Evolutionary conservation across 2,329 filamentous ascomycete genomes (phyloP).

Genomic region (Aspergillus brunneoviolaceus): DNA sequence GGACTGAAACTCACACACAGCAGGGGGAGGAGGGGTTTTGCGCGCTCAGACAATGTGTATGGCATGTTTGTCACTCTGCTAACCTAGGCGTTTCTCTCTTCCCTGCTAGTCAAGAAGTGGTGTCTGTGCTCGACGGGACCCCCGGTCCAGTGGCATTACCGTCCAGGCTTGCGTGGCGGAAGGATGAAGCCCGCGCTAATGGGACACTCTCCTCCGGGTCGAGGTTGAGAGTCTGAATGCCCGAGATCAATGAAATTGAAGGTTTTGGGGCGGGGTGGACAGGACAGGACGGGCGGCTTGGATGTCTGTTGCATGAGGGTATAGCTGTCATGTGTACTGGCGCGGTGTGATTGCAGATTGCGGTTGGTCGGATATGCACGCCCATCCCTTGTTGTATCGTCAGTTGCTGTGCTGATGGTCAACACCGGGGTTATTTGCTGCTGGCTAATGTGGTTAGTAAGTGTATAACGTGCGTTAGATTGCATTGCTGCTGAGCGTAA

Average conservation of each 20-base stretch:
- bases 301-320: not conserved
- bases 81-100: not conserved
- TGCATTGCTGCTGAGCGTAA: conserved; percentile 1
- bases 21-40: not conserved
- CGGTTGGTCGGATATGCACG: not conserved
- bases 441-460: not conserved
- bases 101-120: not conserved
- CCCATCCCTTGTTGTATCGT: not conserved
- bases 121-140: conserved; percentile 2
- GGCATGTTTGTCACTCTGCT: conserved; percentile 6
- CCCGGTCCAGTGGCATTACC: conserved; percentile 8
- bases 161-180: conserved; percentile 6
- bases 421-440: not conserved
- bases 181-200: conserved; percentile 6
- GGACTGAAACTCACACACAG: not conserved
- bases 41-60: conserved; percentile 6
- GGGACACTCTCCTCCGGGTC: not conserved
- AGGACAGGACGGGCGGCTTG: not conserved
- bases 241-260: not conserved
- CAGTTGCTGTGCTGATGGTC: not conserved
- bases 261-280: not conserved
- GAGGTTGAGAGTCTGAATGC: not conserved
- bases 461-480: not conserved
- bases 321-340: conserved; percentile 3
- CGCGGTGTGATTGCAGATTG: not conserved